Evolutionary conservation across 2,329 filamentous ascomycete genomes (phyloP).

Genomic region (Calonectria pseudoreteaudii): DNA sequence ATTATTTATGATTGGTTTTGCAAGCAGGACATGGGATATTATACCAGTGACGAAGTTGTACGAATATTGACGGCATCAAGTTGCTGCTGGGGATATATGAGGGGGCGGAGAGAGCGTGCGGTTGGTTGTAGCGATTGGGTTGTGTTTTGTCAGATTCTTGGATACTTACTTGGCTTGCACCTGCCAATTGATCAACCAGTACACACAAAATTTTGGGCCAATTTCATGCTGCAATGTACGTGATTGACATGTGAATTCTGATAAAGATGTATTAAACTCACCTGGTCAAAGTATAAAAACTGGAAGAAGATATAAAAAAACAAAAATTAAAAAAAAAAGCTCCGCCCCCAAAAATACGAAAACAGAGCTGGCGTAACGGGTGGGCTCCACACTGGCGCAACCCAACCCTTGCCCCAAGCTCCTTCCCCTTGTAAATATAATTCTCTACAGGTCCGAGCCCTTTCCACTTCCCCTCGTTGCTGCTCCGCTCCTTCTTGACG

Average conservation of each 20-base stretch:
- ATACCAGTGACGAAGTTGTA: slow-evolving; percentile 9
- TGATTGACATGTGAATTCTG: background rate
- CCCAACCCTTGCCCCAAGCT: slow-evolving; percentile 9
- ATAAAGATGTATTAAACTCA: background rate
- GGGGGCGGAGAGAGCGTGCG: background rate
- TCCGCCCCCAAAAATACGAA: background rate
- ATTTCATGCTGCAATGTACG: too few species aligned
- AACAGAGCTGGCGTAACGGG: background rate
- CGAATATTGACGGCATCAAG: background rate
- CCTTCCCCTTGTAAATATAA: background rate
- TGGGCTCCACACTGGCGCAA: background rate
- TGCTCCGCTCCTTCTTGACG: background rate
- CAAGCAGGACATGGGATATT: background rate
- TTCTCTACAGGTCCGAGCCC: background rate
- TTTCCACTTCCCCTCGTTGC: background rate
- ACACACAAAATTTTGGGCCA: background rate
- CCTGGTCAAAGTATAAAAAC: background rate
- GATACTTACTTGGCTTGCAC: background rate
- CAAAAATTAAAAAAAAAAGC: background rate
- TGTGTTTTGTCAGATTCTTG: background rate
- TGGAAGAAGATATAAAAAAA: background rate
- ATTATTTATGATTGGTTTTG: background rate
- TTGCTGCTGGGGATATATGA: background rate
- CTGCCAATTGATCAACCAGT: background rate
- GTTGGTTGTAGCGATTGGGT: background rate